Percentiles rank a stretch among this genome's conserved stretches.
phyloP scores from a whole-genome alignment of 2,329 filamentous ascomycete species.

The Pleoardoris graminearum region DNA sequence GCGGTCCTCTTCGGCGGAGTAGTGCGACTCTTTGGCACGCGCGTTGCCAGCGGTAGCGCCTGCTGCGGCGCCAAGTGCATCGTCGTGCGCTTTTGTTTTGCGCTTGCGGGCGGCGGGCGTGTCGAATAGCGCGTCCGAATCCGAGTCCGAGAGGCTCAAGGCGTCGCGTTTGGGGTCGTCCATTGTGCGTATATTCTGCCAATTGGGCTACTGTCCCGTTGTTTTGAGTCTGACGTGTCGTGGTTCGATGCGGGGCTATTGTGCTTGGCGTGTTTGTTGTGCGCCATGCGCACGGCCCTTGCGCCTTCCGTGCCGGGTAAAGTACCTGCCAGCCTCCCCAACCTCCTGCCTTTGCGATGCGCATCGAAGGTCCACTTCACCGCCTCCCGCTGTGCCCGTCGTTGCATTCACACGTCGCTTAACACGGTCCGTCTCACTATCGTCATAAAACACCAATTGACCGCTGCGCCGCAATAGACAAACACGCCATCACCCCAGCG shows the following conservation, averaged over 20 bases:
- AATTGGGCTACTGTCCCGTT: not conserved
- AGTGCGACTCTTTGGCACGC: slow-evolving; percentile 54
- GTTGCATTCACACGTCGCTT: not conserved
- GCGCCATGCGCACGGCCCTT: slow-evolving; percentile 12
- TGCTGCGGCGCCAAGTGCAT: slow-evolving; percentile 45
- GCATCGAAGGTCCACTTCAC: not conserved
- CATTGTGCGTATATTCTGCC: slow-evolving; percentile 20
- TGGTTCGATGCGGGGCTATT: slow-evolving; percentile 10
- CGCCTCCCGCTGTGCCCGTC: not conserved
- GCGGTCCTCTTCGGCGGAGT: slow-evolving; percentile 68
- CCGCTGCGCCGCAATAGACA: not conserved
- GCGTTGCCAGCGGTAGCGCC: too few species aligned
- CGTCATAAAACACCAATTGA: slow-evolving; percentile 1
- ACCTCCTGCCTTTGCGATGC: slow-evolving; percentile 11
- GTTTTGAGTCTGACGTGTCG: not conserved
- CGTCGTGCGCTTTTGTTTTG: slow-evolving; percentile 43
- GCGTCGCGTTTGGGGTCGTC: slow-evolving; percentile 55
- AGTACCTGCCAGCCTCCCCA: slow-evolving; percentile 11
- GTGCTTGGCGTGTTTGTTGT: slow-evolving; percentile 32
- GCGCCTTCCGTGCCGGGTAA: slow-evolving; percentile 7
- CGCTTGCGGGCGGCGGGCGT: slow-evolving; percentile 53
- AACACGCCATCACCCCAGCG: slow-evolving; percentile 1
- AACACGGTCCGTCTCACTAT: slow-evolving; percentile 6
- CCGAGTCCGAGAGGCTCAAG: slow-evolving; percentile 58
- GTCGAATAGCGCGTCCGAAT: slow-evolving; percentile 61